phyloP scores from a whole-genome alignment of 106 monocot genomes.

The Iris macrosiphon region DNA sequence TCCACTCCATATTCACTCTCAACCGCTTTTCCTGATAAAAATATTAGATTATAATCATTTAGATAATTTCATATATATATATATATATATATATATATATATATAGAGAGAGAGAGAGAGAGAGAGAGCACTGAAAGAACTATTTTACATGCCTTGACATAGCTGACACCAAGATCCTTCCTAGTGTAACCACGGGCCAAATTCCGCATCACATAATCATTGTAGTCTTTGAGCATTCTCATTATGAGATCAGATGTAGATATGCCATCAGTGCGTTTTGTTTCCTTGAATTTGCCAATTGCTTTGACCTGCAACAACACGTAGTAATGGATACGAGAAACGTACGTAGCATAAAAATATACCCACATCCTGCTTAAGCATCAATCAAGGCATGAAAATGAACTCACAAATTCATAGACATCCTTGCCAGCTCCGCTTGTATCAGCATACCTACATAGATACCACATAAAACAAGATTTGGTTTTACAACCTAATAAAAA shows the following conservation, averaged over 20 bases:
- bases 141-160: constrained; percentile 51
- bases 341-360: constrained; percentile 1
- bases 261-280: constrained; percentile 83
- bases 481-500: no score
- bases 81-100: no score
- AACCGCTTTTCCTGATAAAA: constrained; percentile 61
- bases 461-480: no score
- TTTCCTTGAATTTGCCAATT: constrained; percentile 82
- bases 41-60: neutral
- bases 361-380: neutral
- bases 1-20: constrained; percentile 69
- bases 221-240: constrained; percentile 89
- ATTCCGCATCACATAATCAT: constrained; percentile 84
- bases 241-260: constrained; percentile 91
- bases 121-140: no score
- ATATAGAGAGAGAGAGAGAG: no score
- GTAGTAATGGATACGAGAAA: neutral
- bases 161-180: constrained; percentile 88
- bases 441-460: constrained; percentile 85
- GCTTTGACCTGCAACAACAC: constrained; percentile 54
- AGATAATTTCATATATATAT: neutral
- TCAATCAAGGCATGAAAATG: neutral
- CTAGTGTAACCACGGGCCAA: constrained; percentile 82
- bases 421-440: constrained; percentile 95
- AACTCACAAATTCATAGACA: constrained; percentile 96